Evolutionary conservation across 306 rosid genomes (phyloP).

Genomic region (Rubus idaeus): DNA sequence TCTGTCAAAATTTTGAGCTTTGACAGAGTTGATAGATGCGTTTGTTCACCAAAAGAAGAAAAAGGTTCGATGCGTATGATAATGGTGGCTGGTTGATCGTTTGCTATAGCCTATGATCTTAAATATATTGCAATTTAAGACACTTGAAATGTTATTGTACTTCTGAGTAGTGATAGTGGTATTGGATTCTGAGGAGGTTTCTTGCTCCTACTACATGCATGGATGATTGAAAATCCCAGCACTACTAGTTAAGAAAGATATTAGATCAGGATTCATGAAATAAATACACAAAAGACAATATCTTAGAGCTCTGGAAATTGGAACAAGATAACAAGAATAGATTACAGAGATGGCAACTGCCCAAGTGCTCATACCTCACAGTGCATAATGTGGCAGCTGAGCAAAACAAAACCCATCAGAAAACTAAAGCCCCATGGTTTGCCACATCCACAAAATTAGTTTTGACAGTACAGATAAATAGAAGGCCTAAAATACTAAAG

Average conservation of each 20-base stretch:
- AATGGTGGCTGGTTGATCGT: not conserved
- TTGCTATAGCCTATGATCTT: not conserved
- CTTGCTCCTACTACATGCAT: not conserved
- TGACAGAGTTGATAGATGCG: too few species aligned
- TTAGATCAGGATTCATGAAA: not conserved
- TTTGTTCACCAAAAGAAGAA: too few species aligned
- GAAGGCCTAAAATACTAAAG: conserved; percentile 28
- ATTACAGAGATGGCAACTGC: conserved; percentile 29
- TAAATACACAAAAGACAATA: not conserved
- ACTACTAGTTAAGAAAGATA: not conserved
- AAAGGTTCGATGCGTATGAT: too few species aligned
- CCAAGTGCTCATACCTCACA: conserved; percentile 14
- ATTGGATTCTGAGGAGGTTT: not conserved
- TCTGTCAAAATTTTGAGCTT: too few species aligned
- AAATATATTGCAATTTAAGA: not conserved
- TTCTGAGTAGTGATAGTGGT: too few species aligned
- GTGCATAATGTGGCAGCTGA: conserved; percentile 4
- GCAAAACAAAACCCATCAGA: conserved; percentile 22
- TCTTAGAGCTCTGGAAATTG: conserved; percentile 16
- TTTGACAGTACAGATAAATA: conserved; percentile 36
- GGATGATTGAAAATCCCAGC: not conserved
- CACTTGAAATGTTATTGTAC: not conserved
- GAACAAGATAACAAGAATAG: conserved; percentile 10
- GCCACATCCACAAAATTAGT: conserved; percentile 41
- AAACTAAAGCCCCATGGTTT: conserved; percentile 26